These are phyloP conservation scores for Pugionium dolabratum DNA, from an alignment of 345 rosid species.

Conservation along the genomic window DNA sequence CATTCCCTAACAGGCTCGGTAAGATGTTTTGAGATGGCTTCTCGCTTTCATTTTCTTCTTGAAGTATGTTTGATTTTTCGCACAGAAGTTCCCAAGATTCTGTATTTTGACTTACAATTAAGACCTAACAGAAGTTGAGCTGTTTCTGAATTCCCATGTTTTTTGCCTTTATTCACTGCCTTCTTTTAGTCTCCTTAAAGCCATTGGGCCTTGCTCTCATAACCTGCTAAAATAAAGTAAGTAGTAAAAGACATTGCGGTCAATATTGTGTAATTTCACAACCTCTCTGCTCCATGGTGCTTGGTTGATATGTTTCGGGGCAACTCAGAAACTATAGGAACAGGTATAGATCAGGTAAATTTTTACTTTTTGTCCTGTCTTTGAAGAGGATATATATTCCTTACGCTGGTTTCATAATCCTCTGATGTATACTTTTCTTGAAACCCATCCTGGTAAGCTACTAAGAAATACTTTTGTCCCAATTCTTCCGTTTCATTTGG, in stretches of 20 bases:
- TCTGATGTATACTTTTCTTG: constrained; percentile 45
- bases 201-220: constrained; percentile 1
- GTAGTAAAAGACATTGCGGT: constrained; percentile 20
- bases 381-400: constrained; percentile 19
- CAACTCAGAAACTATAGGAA: constrained; percentile 45
- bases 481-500: constrained; percentile 39
- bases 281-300: constrained; percentile 34
- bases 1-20: constrained; percentile 70
- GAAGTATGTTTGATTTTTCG: constrained; percentile 23
- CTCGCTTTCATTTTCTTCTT: constrained; percentile 27
- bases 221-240: constrained; percentile 15
- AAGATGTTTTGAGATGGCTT: constrained; percentile 56
- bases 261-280: constrained; percentile 23
- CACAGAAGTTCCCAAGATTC: constrained; percentile 16
- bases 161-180: neutral
- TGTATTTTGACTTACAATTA: neutral
- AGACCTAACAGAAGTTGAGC: neutral
- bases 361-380: constrained; percentile 39
- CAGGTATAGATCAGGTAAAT: constrained; percentile 51
- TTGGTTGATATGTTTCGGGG: constrained; percentile 43
- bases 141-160: constrained; percentile 16
- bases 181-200: constrained; percentile 19
- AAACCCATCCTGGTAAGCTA: constrained; percentile 57
- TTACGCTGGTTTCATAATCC: constrained; percentile 21
- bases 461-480: constrained; percentile 31